A percentile compares a stretch with the other conserved stretches of the same genome.
These are phyloP conservation scores for Ascochyta lentis DNA, from an alignment of 2,329 filamentous ascomycete genomes.

Conservation along the genomic window DNA sequence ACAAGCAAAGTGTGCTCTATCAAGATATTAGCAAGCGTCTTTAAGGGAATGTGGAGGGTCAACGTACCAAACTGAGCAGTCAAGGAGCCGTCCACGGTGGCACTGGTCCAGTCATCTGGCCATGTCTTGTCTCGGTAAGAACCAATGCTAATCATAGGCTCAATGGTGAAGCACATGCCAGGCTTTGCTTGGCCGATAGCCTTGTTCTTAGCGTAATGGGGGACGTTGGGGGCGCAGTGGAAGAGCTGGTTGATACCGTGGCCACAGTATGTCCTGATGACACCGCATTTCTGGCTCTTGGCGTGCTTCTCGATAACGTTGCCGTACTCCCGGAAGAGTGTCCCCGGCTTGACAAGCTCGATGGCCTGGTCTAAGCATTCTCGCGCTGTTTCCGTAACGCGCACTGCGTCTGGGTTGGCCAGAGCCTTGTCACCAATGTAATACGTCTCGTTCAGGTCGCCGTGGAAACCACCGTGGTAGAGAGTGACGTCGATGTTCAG, in stretches of 20 bases:
- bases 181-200: slow-evolving; percentile 91
- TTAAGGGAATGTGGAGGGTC: too few species aligned
- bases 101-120: slow-evolving; percentile 99
- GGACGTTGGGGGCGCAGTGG: slow-evolving; percentile 91
- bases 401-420: slow-evolving; percentile 83
- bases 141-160: slow-evolving; percentile 96
- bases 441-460: slow-evolving; percentile 97
- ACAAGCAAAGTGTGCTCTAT: slow-evolving; percentile 82
- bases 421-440: slow-evolving; percentile 91
- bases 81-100: slow-evolving; percentile 84
- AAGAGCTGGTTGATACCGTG: slow-evolving; percentile 95
- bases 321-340: slow-evolving; percentile 89
- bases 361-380: slow-evolving; percentile 93
- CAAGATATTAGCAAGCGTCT: slow-evolving; percentile 14
- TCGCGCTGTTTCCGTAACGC: slow-evolving; percentile 87
- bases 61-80: slow-evolving; percentile 88
- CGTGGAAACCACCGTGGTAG: slow-evolving; percentile 94
- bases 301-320: slow-evolving; percentile 96
- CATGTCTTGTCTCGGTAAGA: slow-evolving; percentile 93
- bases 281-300: slow-evolving; percentile 82
- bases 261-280: slow-evolving; percentile 94
- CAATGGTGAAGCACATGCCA: slow-evolving; percentile 98
- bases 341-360: slow-evolving; percentile 89
- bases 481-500: slow-evolving; percentile 95
- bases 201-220: slow-evolving; percentile 99